These are phyloP conservation scores for Daldinia sp. DNA, from an alignment of 2,329 filamentous ascomycete genomes.

Conservation along the genomic window DNA sequence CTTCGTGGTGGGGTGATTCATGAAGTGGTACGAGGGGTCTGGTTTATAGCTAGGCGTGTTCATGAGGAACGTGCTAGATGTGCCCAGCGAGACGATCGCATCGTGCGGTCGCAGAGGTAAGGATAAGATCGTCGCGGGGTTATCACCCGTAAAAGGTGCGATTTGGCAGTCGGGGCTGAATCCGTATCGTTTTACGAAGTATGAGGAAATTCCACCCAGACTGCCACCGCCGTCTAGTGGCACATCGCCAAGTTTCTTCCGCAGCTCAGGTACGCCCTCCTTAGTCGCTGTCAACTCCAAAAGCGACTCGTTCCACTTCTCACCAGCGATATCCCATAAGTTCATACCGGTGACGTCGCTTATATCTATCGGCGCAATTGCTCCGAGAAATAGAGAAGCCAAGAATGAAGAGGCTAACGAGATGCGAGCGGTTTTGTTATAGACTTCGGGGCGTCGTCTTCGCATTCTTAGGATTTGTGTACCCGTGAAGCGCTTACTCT, in stretches of 20 bases:
- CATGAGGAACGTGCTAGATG: slow-evolving; percentile 97
- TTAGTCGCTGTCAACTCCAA: slow-evolving; percentile 76
- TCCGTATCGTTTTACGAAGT: slow-evolving; percentile 83
- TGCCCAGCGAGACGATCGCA: slow-evolving; percentile 94
- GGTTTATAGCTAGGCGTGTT: slow-evolving; percentile 92
- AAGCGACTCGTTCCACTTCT: slow-evolving; percentile 79
- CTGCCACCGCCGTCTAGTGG: slow-evolving; percentile 82
- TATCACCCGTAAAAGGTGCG: slow-evolving; percentile 93
- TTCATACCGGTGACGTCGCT: slow-evolving; percentile 97
- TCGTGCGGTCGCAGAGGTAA: slow-evolving; percentile 88
- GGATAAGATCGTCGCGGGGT: slow-evolving; percentile 93
- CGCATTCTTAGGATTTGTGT: slow-evolving; percentile 93
- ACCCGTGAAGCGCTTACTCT: slow-evolving; percentile 89
- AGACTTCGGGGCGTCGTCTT: slow-evolving; percentile 82
- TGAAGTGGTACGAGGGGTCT: slow-evolving; percentile 93
- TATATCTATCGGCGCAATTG: slow-evolving; percentile 89
- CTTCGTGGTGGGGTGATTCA: slow-evolving; percentile 93
- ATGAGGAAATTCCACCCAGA: slow-evolving; percentile 79
- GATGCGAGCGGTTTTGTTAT: slow-evolving; percentile 83
- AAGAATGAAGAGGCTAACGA: slow-evolving; percentile 96
- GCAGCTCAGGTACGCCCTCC: slow-evolving; percentile 73
- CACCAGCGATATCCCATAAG: slow-evolving; percentile 86
- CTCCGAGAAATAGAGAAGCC: slow-evolving; percentile 87
- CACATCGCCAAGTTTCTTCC: slow-evolving; percentile 82
- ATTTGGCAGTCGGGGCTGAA: slow-evolving; percentile 82